Evolutionary conservation across 768 basidiomycete species (phyloP), one percentile per base, ranked within the genome.

Genomic region (Steccherinum ochraceum): DNA sequence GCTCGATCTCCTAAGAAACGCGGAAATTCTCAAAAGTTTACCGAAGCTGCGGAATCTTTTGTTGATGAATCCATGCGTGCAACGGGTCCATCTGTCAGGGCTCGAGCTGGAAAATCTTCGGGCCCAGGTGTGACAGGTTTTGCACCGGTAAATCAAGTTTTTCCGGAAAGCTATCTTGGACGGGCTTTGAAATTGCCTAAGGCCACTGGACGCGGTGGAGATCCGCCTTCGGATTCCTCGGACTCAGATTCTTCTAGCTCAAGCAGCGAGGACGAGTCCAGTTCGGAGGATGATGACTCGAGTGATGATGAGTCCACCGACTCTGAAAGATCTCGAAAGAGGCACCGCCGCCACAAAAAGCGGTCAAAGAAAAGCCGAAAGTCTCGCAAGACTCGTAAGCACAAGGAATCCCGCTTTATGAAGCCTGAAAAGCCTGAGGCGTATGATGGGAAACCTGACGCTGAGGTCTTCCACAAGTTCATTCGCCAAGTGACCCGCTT

Each of bases 381-480:
- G 39, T n/a, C n/a, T n/a, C 45, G 18, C 48, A 25, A 48, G 24
- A 4, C 12, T 4, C 19, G 19, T 40, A 40, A 40, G 27, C 26
- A 20, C 19, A 12, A 41, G n/a, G 19, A 12, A 21, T 10, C 5
- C n/a, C 55, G 50, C 13, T 35, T 24, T 2, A 20, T 52, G 12
- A 56, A 56, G 39, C 55, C 55, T 2, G 18, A 26, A 18, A 43
- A 52, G 24, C 55, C 51, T 13, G 40, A 46, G 3, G 12, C 18
- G 3, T 56, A 56, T 23, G 40, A 50, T 40, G 51, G 55, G 3
- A 3, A 26, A 3, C 25, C 48, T 3, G 51, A 56, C 23, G 46
- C 49, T 1, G 35, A 50, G 12, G 20, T 30, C 1, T 56, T 56
- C 26, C 43, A 49, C 25, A 52, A 52, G 26, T 56, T 52, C 43